Conservation (phyloP, 1,284 basidiomycete species). For the Apiotrichum akiyoshidainum region DNA sequence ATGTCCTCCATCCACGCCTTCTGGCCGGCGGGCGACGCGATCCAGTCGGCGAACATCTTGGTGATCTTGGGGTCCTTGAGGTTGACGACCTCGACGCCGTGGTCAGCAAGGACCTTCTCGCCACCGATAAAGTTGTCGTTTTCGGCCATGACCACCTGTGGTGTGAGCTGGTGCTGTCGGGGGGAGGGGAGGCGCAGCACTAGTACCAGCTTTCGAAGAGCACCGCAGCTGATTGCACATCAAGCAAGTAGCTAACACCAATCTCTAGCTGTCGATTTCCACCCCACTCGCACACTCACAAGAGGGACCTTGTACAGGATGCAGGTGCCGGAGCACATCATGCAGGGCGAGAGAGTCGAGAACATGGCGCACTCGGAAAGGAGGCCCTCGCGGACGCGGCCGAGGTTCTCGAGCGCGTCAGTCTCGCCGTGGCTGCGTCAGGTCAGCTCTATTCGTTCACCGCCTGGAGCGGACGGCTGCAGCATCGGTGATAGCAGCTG, state of each 20-base stretch:
- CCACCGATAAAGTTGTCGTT: slow-evolving; percentile 37
- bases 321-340: slow-evolving; percentile 35
- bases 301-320: slow-evolving; percentile 30
- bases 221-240: too few species aligned
- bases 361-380: slow-evolving; percentile 37
- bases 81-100: slow-evolving; percentile 31
- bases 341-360: slow-evolving; percentile 35
- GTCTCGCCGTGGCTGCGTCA: slow-evolving; percentile 38
- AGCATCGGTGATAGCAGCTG: too few species aligned
- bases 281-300: neutral
- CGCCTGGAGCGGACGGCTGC: too few species aligned
- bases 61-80: slow-evolving; percentile 27
- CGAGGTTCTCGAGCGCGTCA: slow-evolving; percentile 38
- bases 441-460: neutral
- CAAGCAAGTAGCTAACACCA: too few species aligned
- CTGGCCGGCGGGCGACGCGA: slow-evolving; percentile 23
- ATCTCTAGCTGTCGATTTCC: too few species aligned
- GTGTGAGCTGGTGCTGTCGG: neutral
- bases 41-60: slow-evolving; percentile 37
- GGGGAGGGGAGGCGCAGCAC: too few species aligned
- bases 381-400: slow-evolving; percentile 27
- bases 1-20: slow-evolving; percentile 42
- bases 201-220: too few species aligned
- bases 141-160: slow-evolving; percentile 33
- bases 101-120: slow-evolving; percentile 21